Conservation (phyloP, 176 grass and related monocot genomes). For the Pharus latifolius region DNA sequence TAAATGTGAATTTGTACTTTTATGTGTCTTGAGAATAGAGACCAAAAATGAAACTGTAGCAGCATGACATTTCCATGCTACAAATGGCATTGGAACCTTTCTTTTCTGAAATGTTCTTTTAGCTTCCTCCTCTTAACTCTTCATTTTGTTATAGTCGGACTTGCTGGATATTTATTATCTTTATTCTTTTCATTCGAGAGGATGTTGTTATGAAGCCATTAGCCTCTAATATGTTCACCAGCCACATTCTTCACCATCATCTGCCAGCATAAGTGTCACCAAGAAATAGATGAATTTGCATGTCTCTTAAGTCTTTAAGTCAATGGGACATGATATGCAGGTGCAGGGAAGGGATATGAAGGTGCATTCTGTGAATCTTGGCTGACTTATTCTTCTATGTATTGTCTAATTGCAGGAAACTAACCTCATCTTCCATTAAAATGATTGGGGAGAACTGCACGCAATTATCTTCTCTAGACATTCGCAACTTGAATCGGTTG, state of each 20-base stretch:
- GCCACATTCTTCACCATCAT: background rate
- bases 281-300: background rate
- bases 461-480: slow-evolving; percentile 43
- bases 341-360: background rate
- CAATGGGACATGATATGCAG: background rate
- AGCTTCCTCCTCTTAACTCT: background rate
- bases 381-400: slow-evolving; percentile 12
- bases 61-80: background rate
- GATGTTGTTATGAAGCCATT: background rate
- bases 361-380: background rate
- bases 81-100: background rate
- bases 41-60: background rate
- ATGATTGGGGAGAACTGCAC: slow-evolving; percentile 46
- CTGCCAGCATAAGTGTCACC: background rate
- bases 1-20: background rate
- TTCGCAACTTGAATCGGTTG: slow-evolving; percentile 47
- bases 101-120: background rate
- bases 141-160: background rate
- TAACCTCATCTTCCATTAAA: slow-evolving; percentile 77
- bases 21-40: background rate
- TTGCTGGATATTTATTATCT: background rate
- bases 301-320: background rate
- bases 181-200: background rate
- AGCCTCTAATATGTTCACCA: background rate
- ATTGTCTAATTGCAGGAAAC: slow-evolving; percentile 43